These are phyloP conservation scores for Candida glaebosa DNA, from an alignment of 805 yeast genomes.

Conservation along the genomic window DNA sequence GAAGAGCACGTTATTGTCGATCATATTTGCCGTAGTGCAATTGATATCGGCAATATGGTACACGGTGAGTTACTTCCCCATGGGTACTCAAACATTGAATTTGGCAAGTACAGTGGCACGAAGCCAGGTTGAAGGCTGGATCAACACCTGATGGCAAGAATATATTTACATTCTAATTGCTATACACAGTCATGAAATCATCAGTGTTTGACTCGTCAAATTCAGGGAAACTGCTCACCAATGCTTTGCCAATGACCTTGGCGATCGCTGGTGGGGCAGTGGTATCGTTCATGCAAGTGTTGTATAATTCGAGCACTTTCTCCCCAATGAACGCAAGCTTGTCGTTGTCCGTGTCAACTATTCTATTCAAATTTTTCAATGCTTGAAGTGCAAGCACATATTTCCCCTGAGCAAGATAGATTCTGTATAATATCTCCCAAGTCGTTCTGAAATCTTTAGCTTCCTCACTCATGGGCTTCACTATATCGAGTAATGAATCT, in stretches of 20 bases:
- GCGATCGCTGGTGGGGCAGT: conserved; percentile 44
- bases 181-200: conserved; percentile 13
- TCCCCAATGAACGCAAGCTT: conserved; percentile 22
- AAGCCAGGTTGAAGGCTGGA: conserved; percentile 43
- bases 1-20: conserved; percentile 35
- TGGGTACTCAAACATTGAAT: conserved; percentile 42
- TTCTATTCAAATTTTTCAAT: conserved; percentile 39
- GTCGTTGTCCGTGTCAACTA: conserved; percentile 22
- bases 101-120: conserved; percentile 42
- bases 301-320: conserved; percentile 29
- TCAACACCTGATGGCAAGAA: conserved; percentile 20
- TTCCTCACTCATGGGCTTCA: conserved; percentile 39
- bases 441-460: conserved; percentile 37
- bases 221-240: conserved; percentile 32
- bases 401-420: conserved; percentile 40
- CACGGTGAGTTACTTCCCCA: conserved; percentile 46
- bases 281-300: conserved; percentile 30
- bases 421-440: conserved; percentile 42
- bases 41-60: conserved; percentile 42
- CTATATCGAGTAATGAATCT: conserved; percentile 38
- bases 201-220: conserved; percentile 16
- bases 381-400: conserved; percentile 46
- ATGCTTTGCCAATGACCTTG: conserved; percentile 38
- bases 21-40: conserved; percentile 39
- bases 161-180: conserved; percentile 5